Percentiles rank a stretch among this genome's conserved stretches.
Conservation (phyloP, 805 yeast genomes). For the Danielia oregonensis region DNA sequence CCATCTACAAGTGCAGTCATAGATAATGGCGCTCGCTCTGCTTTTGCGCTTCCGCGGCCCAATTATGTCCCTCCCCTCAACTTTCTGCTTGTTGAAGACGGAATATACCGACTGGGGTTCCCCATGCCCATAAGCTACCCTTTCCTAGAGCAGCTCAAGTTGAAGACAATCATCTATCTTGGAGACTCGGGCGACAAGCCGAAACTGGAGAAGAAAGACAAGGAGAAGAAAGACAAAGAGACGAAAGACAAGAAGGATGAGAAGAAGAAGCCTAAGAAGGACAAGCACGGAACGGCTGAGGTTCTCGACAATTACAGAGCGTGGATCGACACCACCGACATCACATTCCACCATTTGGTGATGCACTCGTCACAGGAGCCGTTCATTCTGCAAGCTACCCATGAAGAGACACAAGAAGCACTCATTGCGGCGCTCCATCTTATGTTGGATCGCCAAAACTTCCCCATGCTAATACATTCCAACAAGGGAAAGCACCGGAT, state of each 20-base stretch:
- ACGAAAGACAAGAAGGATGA: slow-evolving; percentile 9
- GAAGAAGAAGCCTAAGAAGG: slow-evolving; percentile 24
- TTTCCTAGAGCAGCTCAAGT: slow-evolving; percentile 64
- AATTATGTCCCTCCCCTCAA: slow-evolving; percentile 81
- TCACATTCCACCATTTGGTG: slow-evolving; percentile 54
- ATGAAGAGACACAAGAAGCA: slow-evolving; percentile 37
- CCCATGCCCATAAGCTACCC: slow-evolving; percentile 84
- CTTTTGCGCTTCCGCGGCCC: slow-evolving; percentile 1
- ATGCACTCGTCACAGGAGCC: slow-evolving; percentile 79
- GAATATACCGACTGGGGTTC: slow-evolving; percentile 87
- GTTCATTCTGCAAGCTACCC: slow-evolving; percentile 47
- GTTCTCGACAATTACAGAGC: slow-evolving; percentile 54
- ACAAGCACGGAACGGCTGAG: slow-evolving; percentile 51
- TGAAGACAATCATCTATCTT: slow-evolving; percentile 77
- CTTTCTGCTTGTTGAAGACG: slow-evolving; percentile 83
- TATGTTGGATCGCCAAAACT: slow-evolving; percentile 61
- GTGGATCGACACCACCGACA: slow-evolving; percentile 57
- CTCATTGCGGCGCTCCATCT: slow-evolving; percentile 55
- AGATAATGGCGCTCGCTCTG: too few relatives aligned
- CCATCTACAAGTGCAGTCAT: too few relatives aligned
- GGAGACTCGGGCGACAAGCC: slow-evolving; percentile 55
- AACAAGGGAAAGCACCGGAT: slow-evolving; percentile 97
- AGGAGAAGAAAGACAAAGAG: slow-evolving; percentile 5
- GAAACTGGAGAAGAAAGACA: slow-evolving; percentile 14
- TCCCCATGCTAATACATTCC: slow-evolving; percentile 86